phyloP scores from a whole-genome alignment of 73 alveolate genomes.

The Urostyla sp. region DNA sequence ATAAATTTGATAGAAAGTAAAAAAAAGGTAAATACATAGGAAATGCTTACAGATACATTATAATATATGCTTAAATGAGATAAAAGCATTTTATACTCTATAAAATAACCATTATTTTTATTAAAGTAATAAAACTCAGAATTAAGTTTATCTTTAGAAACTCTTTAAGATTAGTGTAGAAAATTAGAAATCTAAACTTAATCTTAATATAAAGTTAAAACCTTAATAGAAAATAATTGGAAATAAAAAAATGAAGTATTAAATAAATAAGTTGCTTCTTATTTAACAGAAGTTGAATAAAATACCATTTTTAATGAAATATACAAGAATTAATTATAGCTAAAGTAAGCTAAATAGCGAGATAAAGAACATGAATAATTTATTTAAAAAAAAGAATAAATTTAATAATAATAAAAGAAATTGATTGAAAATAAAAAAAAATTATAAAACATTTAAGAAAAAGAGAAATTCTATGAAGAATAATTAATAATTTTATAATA shows the following conservation, averaged over 20 bases:
- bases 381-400: neutral
- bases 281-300: slow-evolving; percentile 40
- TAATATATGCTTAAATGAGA: slow-evolving; percentile 29
- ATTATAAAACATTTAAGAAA: neutral
- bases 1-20: neutral
- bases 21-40: slow-evolving; percentile 6
- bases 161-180: neutral
- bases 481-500: neutral
- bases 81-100: slow-evolving; percentile 3
- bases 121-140: slow-evolving; percentile 3
- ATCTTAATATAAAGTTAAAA: neutral
- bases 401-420: neutral
- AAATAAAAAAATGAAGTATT: slow-evolving; percentile 21
- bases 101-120: neutral
- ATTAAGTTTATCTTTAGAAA: neutral
- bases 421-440: neutral
- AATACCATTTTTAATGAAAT: slow-evolving; percentile 42
- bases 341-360: neutral
- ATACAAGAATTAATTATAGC: slow-evolving; percentile 15
- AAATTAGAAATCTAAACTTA: neutral
- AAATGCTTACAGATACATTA: slow-evolving; percentile 11
- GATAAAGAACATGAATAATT: neutral
- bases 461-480: slow-evolving; percentile 10
- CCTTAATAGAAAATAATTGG: neutral
- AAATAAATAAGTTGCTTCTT: slow-evolving; percentile 15